Evolutionary conservation across 306 rosid species (phyloP), one percentile per base, ranked within the genome.

Genomic region (Acacia melanoxylon): DNA sequence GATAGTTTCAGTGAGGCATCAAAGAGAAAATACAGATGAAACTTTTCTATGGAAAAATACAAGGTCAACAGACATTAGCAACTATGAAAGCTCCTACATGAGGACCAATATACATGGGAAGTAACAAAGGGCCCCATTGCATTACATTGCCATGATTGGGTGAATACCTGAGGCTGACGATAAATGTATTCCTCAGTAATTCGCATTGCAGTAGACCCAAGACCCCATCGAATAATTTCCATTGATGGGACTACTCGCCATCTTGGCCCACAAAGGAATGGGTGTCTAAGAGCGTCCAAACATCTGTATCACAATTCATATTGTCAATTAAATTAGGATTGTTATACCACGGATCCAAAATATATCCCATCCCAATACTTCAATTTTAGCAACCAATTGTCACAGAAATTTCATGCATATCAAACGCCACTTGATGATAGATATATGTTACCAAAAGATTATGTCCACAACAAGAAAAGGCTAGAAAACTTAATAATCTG

Each of bases 181-280:
- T 95, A 95, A 58, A 95, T 95, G 83, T 95, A 95, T 80, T 95
- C 98, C 88, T 93, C 99, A 8, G 92, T 88, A 80, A 95, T 95
- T 75, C 97, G 91, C 72, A 89, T 87, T 45, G 91, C 94, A 74
- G 99, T 95, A 76, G 96, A 93, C 61, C 99, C 99, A 33, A 95
- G 94, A 83, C 99, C 95, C 99, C 99, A 95, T 89, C 99, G 89
- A 78, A 95, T 90, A 54, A 93, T 83, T 75, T 92, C 97, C 91
- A 91, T 83, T 56, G 99, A 95, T 65, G 94, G 96, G 68, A 92
- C 89, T 68, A 95, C 89, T 83, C 97, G 93, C 99, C 99, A 95
- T 89, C 93, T 90, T 78, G 99, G 99, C 22, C 98, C 99, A 77
- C 99, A 95, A 12, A 95, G 97, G 83, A 95, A 95, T 51, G 99